These are phyloP conservation scores for Sporopachydermia lactativora DNA, from an alignment of 805 yeast species.

Conservation along the genomic window DNA sequence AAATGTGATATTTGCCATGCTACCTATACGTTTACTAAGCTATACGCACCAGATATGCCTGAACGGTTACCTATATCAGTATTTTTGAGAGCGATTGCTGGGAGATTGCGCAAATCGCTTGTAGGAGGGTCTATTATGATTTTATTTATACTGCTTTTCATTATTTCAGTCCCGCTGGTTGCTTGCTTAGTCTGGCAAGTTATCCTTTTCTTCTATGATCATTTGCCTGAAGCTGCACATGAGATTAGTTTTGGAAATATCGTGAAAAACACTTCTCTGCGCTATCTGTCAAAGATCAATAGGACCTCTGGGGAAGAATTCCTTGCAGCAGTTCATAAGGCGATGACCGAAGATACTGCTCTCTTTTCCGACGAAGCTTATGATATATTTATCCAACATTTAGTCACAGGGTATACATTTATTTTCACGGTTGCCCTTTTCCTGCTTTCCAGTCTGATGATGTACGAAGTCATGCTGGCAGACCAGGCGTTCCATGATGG, in stretches of 20 bases:
- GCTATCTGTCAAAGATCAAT: not conserved
- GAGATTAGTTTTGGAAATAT: not conserved
- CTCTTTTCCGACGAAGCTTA: not conserved
- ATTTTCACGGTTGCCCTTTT: not conserved
- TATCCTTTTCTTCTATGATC: not conserved
- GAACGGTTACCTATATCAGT: not conserved
- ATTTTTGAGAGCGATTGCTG: not conserved
- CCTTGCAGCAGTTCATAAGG: not conserved
- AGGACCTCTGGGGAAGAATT: not conserved
- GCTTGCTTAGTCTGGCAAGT: not conserved
- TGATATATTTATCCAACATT: not conserved
- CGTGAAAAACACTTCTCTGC: not conserved
- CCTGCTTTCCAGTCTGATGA: not conserved
- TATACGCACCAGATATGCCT: not conserved
- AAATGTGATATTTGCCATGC: conserved; percentile 84
- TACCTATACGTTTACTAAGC: conserved; percentile 52
- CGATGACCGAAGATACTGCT: too few relatives aligned
- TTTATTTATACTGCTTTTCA: not conserved
- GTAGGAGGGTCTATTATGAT: not conserved
- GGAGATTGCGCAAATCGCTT: not conserved
- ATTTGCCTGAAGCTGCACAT: not conserved
- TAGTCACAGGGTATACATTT: not conserved
- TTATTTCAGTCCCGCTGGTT: not conserved
- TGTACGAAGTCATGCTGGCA: not conserved
- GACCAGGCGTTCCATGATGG: not conserved